phyloP scores from a whole-genome alignment of 352 stramenopile genomes.

The Globisporangium perplexum region DNA sequence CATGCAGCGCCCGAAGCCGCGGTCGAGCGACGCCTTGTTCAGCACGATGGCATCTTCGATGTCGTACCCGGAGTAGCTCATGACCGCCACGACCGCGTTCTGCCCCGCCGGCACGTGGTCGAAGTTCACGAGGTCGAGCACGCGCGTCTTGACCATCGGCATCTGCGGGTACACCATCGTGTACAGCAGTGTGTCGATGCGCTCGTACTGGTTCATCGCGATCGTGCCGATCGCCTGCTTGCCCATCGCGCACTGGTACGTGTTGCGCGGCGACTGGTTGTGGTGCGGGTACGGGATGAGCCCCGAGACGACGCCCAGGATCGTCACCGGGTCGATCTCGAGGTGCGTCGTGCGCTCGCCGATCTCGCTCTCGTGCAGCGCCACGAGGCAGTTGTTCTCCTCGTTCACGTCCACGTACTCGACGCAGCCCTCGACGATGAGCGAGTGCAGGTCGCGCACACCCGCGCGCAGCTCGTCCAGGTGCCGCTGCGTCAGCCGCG shows the following conservation, averaged over 20 bases:
- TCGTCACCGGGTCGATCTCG: constrained; percentile 99
- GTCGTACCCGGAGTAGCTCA: constrained; percentile 99
- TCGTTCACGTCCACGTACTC: constrained; percentile 99
- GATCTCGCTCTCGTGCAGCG: constrained; percentile 92
- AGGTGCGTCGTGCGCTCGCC: constrained; percentile 95
- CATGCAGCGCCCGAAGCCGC: constrained; percentile 98
- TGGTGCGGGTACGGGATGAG: constrained; percentile 99
- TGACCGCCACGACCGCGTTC: constrained; percentile 99
- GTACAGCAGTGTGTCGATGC: constrained; percentile 98
- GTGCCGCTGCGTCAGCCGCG: constrained; percentile 93
- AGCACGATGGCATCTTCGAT: constrained; percentile 99
- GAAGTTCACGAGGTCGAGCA: constrained; percentile 98
- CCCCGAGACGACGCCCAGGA: constrained; percentile 97
- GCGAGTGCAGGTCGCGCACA: constrained; percentile 66
- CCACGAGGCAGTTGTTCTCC: constrained; percentile 99
- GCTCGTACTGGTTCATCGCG: constrained; percentile 98
- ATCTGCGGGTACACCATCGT: constrained; percentile 99
- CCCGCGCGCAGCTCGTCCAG: constrained; percentile 88
- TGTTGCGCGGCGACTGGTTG: constrained; percentile 99
- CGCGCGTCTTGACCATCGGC: constrained; percentile 98
- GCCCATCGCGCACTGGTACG: constrained; percentile 99
- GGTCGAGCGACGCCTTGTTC: constrained; percentile 96
- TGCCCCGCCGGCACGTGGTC: constrained; percentile 97
- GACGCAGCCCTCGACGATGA: constrained; percentile 95
- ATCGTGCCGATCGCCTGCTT: constrained; percentile 99